phyloP scores from a whole-genome alignment of 495 filamentous ascomycete species.

The Aspergillus nidulans region DNA sequence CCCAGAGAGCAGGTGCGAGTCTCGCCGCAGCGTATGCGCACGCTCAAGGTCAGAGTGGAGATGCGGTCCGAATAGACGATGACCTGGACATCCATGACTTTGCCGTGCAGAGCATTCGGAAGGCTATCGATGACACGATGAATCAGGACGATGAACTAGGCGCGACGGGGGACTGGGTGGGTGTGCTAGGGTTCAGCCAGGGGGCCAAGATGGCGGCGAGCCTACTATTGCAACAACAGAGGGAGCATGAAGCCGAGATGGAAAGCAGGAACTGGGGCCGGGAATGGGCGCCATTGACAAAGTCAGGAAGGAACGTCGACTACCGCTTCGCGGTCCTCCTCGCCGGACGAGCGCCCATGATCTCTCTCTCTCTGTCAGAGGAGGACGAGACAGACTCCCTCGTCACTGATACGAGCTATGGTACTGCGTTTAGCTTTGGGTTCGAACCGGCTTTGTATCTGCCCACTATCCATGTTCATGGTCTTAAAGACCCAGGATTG shows the following conservation, averaged over 20 bases:
- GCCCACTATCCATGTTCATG: slow-evolving; percentile 62
- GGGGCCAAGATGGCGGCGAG: slow-evolving; percentile 58
- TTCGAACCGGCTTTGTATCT: slow-evolving; percentile 15
- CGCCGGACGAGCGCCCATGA: slow-evolving; percentile 53
- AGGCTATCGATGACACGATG: not conserved
- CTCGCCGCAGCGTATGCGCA: not conserved
- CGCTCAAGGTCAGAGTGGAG: too few species aligned
- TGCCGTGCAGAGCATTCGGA: not conserved
- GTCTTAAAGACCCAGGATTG: slow-evolving; percentile 49
- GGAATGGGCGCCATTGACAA: not conserved
- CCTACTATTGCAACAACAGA: slow-evolving; percentile 25
- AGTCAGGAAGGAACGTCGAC: not conserved
- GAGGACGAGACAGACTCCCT: not conserved
- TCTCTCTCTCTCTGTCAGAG: slow-evolving; percentile 21
- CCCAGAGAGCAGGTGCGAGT: not conserved
- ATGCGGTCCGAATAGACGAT: not conserved
- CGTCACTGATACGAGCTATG: not conserved
- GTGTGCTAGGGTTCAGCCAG: slow-evolving; percentile 51
- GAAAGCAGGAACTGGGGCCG: not conserved
- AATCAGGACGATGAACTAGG: not conserved
- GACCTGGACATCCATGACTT: not conserved
- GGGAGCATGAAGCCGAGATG: not conserved
- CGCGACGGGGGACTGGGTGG: slow-evolving; percentile 50
- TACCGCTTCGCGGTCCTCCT: slow-evolving; percentile 41
- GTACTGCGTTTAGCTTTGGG: not conserved